Evolutionary conservation across 2,329 filamentous ascomycete genomes (phyloP).

Genomic region (Neoarthrinium moseri): DNA sequence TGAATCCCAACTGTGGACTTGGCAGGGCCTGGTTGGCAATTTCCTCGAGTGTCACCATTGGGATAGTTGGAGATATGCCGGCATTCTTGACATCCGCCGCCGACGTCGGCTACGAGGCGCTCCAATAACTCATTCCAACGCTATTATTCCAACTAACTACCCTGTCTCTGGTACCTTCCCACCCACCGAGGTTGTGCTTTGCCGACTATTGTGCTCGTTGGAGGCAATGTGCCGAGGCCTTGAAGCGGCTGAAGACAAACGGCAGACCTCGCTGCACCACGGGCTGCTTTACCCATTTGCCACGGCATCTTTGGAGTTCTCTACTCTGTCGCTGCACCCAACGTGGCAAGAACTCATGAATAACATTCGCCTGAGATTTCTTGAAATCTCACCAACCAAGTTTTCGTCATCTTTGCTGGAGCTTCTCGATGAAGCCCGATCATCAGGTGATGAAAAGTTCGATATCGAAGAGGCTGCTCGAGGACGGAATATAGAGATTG

Average conservation of each 20-base stretch:
- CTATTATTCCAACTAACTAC: no score
- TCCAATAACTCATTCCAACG: no score
- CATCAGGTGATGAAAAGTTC: not conserved
- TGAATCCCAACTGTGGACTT: not conserved
- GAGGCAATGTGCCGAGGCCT: not conserved
- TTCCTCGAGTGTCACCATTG: not conserved
- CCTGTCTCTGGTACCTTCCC: no score
- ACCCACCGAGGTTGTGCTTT: not conserved
- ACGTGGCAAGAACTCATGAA: not conserved
- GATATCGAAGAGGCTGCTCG: constrained; percentile 3
- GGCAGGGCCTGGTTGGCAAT: not conserved
- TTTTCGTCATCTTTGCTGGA: not conserved
- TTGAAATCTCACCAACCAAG: not conserved
- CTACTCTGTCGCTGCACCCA: not conserved
- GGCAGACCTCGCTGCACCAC: not conserved
- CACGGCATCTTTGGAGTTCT: not conserved
- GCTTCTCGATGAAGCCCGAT: not conserved
- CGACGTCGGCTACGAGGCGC: not conserved
- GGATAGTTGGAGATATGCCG: constrained; percentile 1
- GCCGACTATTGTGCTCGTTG: not conserved
- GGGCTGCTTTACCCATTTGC: not conserved
- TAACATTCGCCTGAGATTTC: not conserved
- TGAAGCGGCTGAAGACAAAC: not conserved
- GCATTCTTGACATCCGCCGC: not conserved
- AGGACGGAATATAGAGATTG: not conserved